Conservation (phyloP, 495 filamentous ascomycete genomes). For the Podospora pseudoanserina region DNA sequence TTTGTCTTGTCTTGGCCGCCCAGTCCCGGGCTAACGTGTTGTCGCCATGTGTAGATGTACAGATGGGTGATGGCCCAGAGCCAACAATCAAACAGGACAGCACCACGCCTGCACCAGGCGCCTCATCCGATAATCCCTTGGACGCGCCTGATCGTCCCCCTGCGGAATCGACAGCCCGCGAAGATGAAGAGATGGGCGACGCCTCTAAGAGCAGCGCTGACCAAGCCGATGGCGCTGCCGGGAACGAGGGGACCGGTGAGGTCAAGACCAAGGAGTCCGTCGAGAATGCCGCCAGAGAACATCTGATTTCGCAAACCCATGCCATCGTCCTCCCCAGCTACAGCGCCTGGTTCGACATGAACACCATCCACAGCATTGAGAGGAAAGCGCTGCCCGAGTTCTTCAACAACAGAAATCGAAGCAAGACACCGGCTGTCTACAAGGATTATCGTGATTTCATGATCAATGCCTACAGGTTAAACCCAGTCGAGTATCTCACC, state of each 20-base stretch:
- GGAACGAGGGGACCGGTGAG: constrained; percentile 39
- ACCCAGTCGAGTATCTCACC: constrained; percentile 92
- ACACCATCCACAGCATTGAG: constrained; percentile 80
- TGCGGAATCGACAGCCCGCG: constrained; percentile 60
- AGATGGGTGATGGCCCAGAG: constrained; percentile 52
- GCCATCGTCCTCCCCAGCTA: constrained; percentile 94
- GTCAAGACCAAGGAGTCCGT: constrained; percentile 69
- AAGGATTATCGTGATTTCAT: constrained; percentile 99
- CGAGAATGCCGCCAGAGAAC: constrained; percentile 80
- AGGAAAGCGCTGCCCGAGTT: constrained; percentile 91
- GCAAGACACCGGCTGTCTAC: constrained; percentile 95
- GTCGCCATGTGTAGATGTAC: constrained; percentile 41
- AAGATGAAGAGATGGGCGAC: constrained; percentile 87
- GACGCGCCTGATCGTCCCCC: constrained; percentile 79
- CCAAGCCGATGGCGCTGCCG: constrained; percentile 42
- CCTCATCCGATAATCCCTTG: constrained; percentile 73
- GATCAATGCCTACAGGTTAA: constrained; percentile 97
- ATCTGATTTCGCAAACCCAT: constrained; percentile 88
- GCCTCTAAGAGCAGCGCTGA: constrained; percentile 56
- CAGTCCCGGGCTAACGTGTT: neutral
- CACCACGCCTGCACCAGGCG: constrained; percentile 49
- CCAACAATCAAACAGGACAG: constrained; percentile 53
- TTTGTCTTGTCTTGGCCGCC: neutral
- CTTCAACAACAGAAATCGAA: constrained; percentile 95
- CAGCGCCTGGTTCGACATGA: constrained; percentile 98